These are phyloP conservation scores for Delphinella strobiligena DNA, from an alignment of 2,329 filamentous ascomycete genomes.

Conservation along the genomic window DNA sequence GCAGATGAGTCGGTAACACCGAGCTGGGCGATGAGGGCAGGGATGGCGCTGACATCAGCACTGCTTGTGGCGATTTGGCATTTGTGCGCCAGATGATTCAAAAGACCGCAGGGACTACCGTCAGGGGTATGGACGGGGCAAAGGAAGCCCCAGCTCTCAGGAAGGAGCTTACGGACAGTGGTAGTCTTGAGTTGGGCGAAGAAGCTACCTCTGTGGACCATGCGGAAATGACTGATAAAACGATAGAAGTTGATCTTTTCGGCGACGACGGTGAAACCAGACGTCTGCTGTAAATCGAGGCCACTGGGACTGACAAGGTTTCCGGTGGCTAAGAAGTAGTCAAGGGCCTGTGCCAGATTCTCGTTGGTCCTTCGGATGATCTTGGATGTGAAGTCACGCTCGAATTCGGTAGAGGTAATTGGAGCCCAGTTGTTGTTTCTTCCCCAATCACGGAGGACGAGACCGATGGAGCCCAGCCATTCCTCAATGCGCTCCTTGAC, in stretches of 20 bases:
- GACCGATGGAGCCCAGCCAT: constrained; percentile 56
- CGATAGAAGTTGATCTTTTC: constrained; percentile 99
- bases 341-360: constrained; percentile 73
- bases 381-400: constrained; percentile 63
- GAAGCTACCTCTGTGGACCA: constrained; percentile 98
- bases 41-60: constrained; percentile 63
- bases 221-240: constrained; percentile 97
- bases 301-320: constrained; percentile 87
- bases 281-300: constrained; percentile 85
- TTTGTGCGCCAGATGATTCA: constrained; percentile 93
- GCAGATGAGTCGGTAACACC: constrained; percentile 67
- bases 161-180: constrained; percentile 85
- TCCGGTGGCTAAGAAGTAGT: constrained; percentile 94
- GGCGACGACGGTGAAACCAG: constrained; percentile 90
- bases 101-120: constrained; percentile 82
- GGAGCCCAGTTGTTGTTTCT: constrained; percentile 38
- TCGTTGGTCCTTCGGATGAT: constrained; percentile 76
- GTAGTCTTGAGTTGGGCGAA: constrained; percentile 97
- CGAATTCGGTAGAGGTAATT: constrained; percentile 68
- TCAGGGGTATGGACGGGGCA: constrained; percentile 97
- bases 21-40: constrained; percentile 62
- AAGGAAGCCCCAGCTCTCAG: constrained; percentile 95
- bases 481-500: constrained; percentile 92
- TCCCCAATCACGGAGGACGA: constrained; percentile 37
- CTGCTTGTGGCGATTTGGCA: constrained; percentile 73